Percentiles rank a stretch among this genome's conserved stretches.
phyloP scores from a whole-genome alignment of 1,139 yeast species.

The Arxiozyma slooffiae region DNA sequence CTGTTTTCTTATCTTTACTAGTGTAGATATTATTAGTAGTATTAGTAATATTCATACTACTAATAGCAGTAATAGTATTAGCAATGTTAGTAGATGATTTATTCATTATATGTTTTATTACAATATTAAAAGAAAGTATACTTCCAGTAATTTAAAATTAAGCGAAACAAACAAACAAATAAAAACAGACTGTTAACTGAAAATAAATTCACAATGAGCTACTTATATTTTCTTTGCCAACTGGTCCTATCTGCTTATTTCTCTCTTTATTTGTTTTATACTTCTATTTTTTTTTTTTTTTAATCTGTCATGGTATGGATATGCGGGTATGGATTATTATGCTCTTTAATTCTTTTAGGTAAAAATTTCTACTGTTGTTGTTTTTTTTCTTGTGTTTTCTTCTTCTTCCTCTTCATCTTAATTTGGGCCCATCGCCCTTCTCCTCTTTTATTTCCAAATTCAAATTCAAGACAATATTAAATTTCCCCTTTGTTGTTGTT shows the following conservation, averaged over 20 bases:
- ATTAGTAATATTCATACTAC: not conserved
- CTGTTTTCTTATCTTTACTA: constrained; percentile 12
- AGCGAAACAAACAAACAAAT: not conserved
- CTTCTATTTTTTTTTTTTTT: not conserved
- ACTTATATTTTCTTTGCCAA: not conserved
- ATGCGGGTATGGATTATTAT: not conserved
- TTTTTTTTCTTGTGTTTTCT: not conserved
- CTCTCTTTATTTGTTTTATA: not conserved
- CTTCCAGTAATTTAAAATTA: not conserved
- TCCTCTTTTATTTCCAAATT: not conserved
- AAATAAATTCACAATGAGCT: not conserved
- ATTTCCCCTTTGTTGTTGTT: not conserved
- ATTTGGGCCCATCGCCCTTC: not conserved
- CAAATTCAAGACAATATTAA: not conserved
- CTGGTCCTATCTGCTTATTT: not conserved
- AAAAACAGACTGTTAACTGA: not conserved
- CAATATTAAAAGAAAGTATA: no score
- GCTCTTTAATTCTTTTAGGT: not conserved
- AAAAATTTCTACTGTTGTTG: not conserved
- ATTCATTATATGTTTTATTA: no score
- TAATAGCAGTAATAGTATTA: not conserved
- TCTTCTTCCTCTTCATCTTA: not conserved
- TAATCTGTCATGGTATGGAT: not conserved
- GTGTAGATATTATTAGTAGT: constrained; percentile 23
- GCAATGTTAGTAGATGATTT: not conserved